phyloP scores from a whole-genome alignment of 2,329 filamentous ascomycete genomes.

The Malbranchea zuffiana region DNA sequence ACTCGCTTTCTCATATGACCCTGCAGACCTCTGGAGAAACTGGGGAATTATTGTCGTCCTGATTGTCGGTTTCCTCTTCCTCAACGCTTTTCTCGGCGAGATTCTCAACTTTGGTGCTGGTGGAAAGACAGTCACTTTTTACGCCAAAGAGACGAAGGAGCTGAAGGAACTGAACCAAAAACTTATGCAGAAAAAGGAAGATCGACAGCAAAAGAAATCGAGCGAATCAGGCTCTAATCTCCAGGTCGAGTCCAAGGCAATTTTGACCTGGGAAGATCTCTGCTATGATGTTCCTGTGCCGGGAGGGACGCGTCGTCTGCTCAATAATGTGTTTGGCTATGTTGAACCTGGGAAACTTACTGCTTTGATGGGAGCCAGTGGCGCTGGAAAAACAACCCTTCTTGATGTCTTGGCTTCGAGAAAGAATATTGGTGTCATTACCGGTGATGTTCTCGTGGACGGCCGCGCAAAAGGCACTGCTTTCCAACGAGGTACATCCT shows the following conservation, averaged over 20 bases:
- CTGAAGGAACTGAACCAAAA: constrained; percentile 28
- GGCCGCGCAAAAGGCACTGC: constrained; percentile 58
- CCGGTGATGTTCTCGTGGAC: constrained; percentile 73
- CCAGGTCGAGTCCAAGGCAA: constrained; percentile 35
- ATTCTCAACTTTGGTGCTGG: constrained; percentile 30
- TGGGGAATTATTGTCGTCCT: constrained; percentile 59
- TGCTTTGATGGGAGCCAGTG: constrained; percentile 79
- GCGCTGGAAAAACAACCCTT: constrained; percentile 85
- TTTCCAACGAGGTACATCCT: constrained; percentile 78
- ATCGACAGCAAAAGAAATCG: constrained; percentile 25
- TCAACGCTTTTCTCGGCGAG: constrained; percentile 33
- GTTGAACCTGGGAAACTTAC: constrained; percentile 90
- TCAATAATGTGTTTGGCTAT: constrained; percentile 83
- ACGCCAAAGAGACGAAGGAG: constrained; percentile 27
- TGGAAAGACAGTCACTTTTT: constrained; percentile 34
- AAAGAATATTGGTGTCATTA: constrained; percentile 79
- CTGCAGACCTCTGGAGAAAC: constrained; percentile 56
- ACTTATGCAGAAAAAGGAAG: constrained; percentile 32
- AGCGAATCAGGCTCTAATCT: constrained; percentile 38
- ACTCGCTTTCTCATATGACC: constrained; percentile 46
- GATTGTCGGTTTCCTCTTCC: constrained; percentile 46
- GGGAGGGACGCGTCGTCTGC: constrained; percentile 60
- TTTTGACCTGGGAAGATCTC: constrained; percentile 78
- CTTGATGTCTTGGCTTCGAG: constrained; percentile 76
- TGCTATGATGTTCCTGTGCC: constrained; percentile 78